Evolutionary conservation across 352 stramenopile genomes (phyloP).

Genomic region (Pythium rhizo-oryzae): DNA sequence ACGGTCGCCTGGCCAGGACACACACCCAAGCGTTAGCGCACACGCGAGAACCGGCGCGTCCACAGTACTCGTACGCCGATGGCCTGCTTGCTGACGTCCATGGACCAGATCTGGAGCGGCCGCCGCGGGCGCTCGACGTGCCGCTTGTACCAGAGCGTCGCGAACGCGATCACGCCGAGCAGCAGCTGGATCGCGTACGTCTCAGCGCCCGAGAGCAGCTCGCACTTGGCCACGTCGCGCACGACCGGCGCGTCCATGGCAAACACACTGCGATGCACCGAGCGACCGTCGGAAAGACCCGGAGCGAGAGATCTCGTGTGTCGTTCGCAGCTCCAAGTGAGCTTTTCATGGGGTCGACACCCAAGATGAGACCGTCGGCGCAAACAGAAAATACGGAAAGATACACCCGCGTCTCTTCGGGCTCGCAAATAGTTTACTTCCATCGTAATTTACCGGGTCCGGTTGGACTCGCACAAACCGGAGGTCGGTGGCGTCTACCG

Average conservation of each 20-base stretch:
- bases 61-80: slow-evolving; percentile 50
- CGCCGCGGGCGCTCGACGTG: slow-evolving; percentile 73
- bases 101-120: slow-evolving; percentile 73
- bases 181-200: slow-evolving; percentile 75
- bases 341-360: background rate
- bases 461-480: no score
- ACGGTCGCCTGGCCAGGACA: slow-evolving; percentile 40
- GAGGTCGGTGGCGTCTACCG: background rate
- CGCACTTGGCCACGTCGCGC: slow-evolving; percentile 32
- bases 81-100: slow-evolving; percentile 86
- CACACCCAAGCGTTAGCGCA: background rate
- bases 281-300: no score
- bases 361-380: background rate
- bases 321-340: no score
- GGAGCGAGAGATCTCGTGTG: background rate
- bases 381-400: background rate
- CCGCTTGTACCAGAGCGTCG: slow-evolving; percentile 84
- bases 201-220: slow-evolving; percentile 67
- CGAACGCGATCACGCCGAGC: slow-evolving; percentile 63
- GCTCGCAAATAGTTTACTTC: background rate
- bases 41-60: background rate
- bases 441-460: no score
- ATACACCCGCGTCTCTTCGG: slow-evolving; percentile 16
- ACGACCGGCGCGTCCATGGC: background rate
- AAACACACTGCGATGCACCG: no score